Evolutionary conservation across 352 stramenopile genomes (phyloP), one percentile per base, ranked within the genome.

Genomic region (Phytophthora crassamura): DNA sequence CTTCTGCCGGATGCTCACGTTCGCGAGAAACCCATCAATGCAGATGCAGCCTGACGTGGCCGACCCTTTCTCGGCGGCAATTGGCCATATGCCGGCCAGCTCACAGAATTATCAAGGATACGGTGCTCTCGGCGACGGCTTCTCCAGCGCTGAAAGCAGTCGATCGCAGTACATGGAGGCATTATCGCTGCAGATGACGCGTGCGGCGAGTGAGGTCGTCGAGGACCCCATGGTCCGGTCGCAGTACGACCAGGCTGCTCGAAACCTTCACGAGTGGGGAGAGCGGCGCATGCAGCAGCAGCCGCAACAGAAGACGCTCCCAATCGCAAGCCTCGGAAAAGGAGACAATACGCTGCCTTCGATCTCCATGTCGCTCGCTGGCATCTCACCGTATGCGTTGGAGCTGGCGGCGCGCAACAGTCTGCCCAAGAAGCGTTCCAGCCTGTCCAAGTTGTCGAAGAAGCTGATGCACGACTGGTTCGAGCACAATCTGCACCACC

Each of bases 401-500:
- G 73, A 81, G 18, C 69, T 81, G 9, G 68, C 73, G 12, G 59
- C 56, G 36, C 55, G 69, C 22, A 74, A 65, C 18, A 75, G 64
- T 64, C 16, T 70, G 25, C 72, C 71, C 7, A 95, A 91, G 73
- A 91, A 89, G 53, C 84, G 87, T 8, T 80, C 84, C 30, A 95
- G 86, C 54, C 51, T 95, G 28, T 90, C 84, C 4, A 92, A 90
- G 61, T 69, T 73, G 33, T 84, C 86, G 9, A 95, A 93, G 67
- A 71, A 64, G n/a, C 56, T 91, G 50, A 79, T 95, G 60, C 79
- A 82, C 32, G 59, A 72, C n/a, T 95, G 87, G 87, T 94, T 94
- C 63, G 82, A 94, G 50, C 80, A 89, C 28, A 88, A 95, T 40
- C 54, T 94, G 59, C 87, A 93, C 55, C 87, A 95, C 51, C 87